phyloP scores from a whole-genome alignment of 179 eudicot genomes.

The Sideroxylon spinosum region DNA sequence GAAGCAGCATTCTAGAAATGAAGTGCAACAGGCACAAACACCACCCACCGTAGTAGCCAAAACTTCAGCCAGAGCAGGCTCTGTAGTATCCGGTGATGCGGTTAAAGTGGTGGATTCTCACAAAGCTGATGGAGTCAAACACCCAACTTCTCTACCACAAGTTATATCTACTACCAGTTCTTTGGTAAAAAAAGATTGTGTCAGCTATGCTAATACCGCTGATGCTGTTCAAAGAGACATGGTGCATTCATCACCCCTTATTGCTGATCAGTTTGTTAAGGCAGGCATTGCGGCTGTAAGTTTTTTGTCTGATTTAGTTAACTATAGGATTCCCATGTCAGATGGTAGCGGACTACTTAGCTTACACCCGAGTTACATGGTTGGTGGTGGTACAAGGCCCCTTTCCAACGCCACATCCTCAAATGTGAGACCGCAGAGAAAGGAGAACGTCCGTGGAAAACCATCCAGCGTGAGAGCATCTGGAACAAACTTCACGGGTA shows the following conservation, averaged over 20 bases:
- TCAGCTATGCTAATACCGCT: conserved; percentile 31
- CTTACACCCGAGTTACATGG: conserved; percentile 40
- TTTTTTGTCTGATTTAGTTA: conserved; percentile 63
- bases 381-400: conserved; percentile 45
- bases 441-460: conserved; percentile 35
- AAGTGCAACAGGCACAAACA: conserved; percentile 37
- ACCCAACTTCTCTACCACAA: conserved; percentile 38
- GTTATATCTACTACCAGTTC: conserved; percentile 30
- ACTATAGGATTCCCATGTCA: conserved; percentile 53
- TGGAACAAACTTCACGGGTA: conserved; percentile 31
- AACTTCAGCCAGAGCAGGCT: conserved; percentile 34
- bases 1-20: conserved; percentile 39
- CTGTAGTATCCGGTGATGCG: conserved; percentile 41
- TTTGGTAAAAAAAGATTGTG: conserved; percentile 32
- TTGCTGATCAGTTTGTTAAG: conserved; percentile 65
- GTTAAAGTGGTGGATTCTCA: conserved; percentile 32
- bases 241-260: conserved; percentile 43
- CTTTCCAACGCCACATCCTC: conserved; percentile 39
- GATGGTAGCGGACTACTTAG: conserved; percentile 52
- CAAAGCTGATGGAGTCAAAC: conserved; percentile 34
- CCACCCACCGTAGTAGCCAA: conserved; percentile 38
- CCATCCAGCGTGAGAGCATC: conserved; percentile 32
- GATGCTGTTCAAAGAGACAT: conserved; percentile 36
- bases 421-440: conserved; percentile 36
- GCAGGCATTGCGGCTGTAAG: conserved; percentile 79